These are phyloP conservation scores for Fusarium fracticaudum DNA, from an alignment of 2,329 filamentous ascomycete species.

Conservation along the genomic window DNA sequence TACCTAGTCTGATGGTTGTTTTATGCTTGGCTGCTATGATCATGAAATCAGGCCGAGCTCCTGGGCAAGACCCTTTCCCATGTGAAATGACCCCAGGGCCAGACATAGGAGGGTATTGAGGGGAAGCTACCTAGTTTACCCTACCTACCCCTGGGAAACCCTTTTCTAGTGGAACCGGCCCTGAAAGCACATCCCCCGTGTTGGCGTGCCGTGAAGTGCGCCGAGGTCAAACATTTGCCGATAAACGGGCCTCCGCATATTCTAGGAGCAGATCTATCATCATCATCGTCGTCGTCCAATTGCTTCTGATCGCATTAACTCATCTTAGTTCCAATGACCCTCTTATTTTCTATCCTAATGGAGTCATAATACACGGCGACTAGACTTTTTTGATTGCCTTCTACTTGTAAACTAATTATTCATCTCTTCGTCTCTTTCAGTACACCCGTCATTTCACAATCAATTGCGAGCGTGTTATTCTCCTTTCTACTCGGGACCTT, in stretches of 20 bases:
- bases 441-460: not conserved
- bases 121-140: not conserved
- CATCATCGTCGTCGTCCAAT: constrained; percentile 19
- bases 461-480: not conserved
- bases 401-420: constrained; percentile 2
- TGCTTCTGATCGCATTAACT: constrained; percentile 32
- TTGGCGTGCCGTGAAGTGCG: constrained; percentile 21
- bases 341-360: constrained; percentile 35
- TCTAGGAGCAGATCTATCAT: constrained; percentile 27
- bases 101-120: not conserved
- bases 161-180: constrained; percentile 27
- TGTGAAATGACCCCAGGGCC: not conserved
- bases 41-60: not conserved
- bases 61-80: not conserved
- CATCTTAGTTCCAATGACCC: constrained; percentile 20
- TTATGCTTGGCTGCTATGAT: not conserved
- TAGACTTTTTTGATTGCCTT: constrained; percentile 19
- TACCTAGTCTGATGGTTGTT: not conserved
- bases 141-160: constrained; percentile 17
- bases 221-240: constrained; percentile 37
- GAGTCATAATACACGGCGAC: constrained; percentile 33
- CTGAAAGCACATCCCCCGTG: constrained; percentile 25
- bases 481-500: constrained; percentile 17
- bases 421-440: constrained; percentile 4
- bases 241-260: constrained; percentile 32